These are phyloP conservation scores for Alternaria ventricosa DNA, from an alignment of 2,329 filamentous ascomycete genomes.

Conservation along the genomic window DNA sequence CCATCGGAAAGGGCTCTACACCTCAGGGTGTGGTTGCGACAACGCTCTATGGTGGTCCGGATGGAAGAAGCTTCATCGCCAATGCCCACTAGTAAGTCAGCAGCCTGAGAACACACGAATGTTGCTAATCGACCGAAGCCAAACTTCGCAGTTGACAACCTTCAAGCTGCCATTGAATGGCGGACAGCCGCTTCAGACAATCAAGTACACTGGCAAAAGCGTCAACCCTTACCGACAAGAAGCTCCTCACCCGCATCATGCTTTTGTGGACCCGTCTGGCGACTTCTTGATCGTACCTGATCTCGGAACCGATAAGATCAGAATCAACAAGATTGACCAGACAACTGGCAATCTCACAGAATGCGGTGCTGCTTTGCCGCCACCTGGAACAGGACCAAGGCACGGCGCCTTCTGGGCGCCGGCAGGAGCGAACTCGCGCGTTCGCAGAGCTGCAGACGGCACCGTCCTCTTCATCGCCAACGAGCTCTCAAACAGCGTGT, in stretches of 20 bases:
- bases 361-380: conserved; percentile 53
- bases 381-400: conserved; percentile 59
- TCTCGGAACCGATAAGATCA: conserved; percentile 62
- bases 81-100: conserved; percentile 41
- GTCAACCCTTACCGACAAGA: conserved; percentile 60
- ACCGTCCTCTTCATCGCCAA: conserved; percentile 43
- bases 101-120: fast-evolving
- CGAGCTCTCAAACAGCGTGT: conserved; percentile 43
- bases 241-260: conserved; percentile 62
- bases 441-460: conserved; percentile 24
- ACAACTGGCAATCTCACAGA: conserved; percentile 55
- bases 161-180: conserved; percentile 45
- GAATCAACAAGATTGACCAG: conserved; percentile 60
- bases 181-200: conserved; percentile 34
- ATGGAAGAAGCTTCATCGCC: conserved; percentile 40
- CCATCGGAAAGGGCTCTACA: conserved; percentile 31
- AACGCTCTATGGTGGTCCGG: conserved; percentile 35
- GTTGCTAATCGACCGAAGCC: conserved; percentile 19
- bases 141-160: conserved; percentile 41
- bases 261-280: conserved; percentile 58
- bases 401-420: conserved; percentile 60
- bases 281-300: conserved; percentile 60
- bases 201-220: conserved; percentile 48
- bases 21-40: conserved; percentile 34
- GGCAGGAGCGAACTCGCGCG: conserved; percentile 20